Conservation (phyloP, 208 protist species). For the Phytomonas sp. region DNA sequence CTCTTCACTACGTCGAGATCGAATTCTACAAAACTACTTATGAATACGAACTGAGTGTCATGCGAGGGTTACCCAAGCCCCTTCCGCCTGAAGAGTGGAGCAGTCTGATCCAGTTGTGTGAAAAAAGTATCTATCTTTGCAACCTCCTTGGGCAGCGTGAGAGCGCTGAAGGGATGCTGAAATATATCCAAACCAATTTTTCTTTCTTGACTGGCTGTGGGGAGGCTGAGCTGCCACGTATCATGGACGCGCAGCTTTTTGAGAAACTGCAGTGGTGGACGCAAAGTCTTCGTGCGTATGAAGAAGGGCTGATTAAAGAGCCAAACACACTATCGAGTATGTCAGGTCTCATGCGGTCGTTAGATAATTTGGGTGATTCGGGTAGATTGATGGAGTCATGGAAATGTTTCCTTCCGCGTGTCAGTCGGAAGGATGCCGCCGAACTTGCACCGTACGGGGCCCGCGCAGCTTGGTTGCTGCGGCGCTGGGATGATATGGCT, state of each 20-base stretch:
- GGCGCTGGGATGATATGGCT: slow-evolving; percentile 90
- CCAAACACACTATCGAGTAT: slow-evolving; percentile 82
- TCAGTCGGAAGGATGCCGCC: slow-evolving; percentile 59
- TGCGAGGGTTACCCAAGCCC: slow-evolving; percentile 45
- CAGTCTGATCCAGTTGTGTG: slow-evolving; percentile 63
- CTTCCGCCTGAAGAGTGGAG: slow-evolving; percentile 56
- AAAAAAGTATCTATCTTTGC: slow-evolving; percentile 96
- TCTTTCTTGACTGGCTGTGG: slow-evolving; percentile 65
- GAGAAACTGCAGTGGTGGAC: slow-evolving; percentile 98
- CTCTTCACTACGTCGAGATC: slow-evolving; percentile 94
- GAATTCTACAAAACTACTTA: slow-evolving; percentile 77
- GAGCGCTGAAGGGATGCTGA: slow-evolving; percentile 95
- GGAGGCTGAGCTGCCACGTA: slow-evolving; percentile 54
- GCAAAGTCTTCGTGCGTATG: slow-evolving; percentile 89
- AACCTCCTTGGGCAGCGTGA: slow-evolving; percentile 97
- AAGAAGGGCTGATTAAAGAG: slow-evolving; percentile 59
- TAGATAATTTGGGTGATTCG: slow-evolving; percentile 95
- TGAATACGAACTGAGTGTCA: slow-evolving; percentile 61
- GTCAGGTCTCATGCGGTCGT: slow-evolving; percentile 95
- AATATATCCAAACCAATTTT: slow-evolving; percentile 91
- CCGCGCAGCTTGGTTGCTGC: slow-evolving; percentile 94
- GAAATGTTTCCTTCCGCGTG: slow-evolving; percentile 44
- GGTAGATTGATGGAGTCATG: slow-evolving; percentile 78
- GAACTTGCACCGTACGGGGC: slow-evolving; percentile 92
- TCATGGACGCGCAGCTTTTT: slow-evolving; percentile 88